Evolutionary conservation across 2,329 filamentous ascomycete genomes (phyloP), one percentile per base, ranked within the genome.

Genomic region (Phialophora macrospora): DNA sequence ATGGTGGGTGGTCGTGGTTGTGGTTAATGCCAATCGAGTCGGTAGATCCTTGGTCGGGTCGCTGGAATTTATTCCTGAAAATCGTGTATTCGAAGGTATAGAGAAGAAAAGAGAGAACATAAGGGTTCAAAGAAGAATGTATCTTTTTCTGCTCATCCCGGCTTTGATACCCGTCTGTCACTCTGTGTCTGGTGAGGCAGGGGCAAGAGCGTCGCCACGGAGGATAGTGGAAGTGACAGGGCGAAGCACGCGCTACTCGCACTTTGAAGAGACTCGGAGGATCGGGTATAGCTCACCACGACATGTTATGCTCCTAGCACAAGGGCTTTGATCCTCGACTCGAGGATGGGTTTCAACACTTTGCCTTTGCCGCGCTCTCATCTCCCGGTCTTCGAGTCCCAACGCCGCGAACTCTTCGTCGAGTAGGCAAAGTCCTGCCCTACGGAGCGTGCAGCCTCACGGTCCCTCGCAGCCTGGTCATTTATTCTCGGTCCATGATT

Each of bases 391-490:
- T 26, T 51, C 8, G 48, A 51, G 22, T 51, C 24, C 20, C 20
- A 22, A 8, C 8, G 48, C 24, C 48, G 20, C 20, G 22, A 51
- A 28, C 48, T 51, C 48, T 22, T 51, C 9, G 20, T 7, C 14
- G 22, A 17, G 14, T 51, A 51, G 5, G 20, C 48, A 26, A 51
- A 51, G 48, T 51, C 48, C 48, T 12, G 20, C 1, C 48, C 20
- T 3, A 1, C 24, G 11, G 24, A 22, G 4, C 12, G 7, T 12
- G 20, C 24, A 17, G 20, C 24, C 48, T 51, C 48, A 3, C 22
- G 48, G 8, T 26, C 48, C 48, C 48, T 51, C 48, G 48, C 48
- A 51, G 48, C 48, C 20, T 51, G 48, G 24, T 51, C 48, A 51
- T 22, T 41, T 14, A 44, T 55, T 48, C 60, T 46, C 14, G 12